Evolutionary conservation across 2,329 filamentous ascomycete genomes (phyloP), one percentile per base, ranked within the genome.

Genomic region (Sporothrix euskadiensis): DNA sequence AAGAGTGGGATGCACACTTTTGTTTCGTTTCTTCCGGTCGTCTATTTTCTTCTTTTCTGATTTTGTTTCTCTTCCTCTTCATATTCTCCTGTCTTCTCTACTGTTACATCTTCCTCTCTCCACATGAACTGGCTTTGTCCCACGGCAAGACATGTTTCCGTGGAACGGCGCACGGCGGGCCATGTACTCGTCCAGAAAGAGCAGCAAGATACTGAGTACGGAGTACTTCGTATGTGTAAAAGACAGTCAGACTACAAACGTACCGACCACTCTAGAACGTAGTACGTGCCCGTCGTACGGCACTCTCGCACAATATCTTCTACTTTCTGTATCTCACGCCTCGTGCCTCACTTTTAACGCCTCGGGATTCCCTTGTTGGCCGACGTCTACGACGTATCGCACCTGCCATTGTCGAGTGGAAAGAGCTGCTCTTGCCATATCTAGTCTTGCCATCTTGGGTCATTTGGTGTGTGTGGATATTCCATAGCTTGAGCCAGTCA

Each of bases 401-500:
- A 68, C 41, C 65, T 68, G 65, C 65, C 65, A 32, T 52, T 47
- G 10, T n/a, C 44, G 14, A 68, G 65, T 68, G 65, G 44, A 30
- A 44, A 68, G n/a, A 68, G 65, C 65, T 66, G 63, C 65, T 68
- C 65, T 35, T 49, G 26, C 65, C 44, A 19, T 32, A 49, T 49
- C 14, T 49, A 14, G 44, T 49, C 44, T 49, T 49, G 44, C 44
- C 44, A 49, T 49, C 44, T 49, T 49, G 44, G 44, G 44, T 49
- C 12, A 16, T 66, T 52, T 52, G 44, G 44, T 68, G 65, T 52
- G 44, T 32, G 44, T 52, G 65, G 65, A 52, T 26, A 49, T 10
- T 5, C 7, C 41, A 68, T 35, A 68, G 65, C 65, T 68, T 7
- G 65, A 49, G 41, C 65, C 65, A 68, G 65, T 68, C 65, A 52